phyloP scores from a whole-genome alignment of 306 rosid species.

The Pyrus pyrifolia region DNA sequence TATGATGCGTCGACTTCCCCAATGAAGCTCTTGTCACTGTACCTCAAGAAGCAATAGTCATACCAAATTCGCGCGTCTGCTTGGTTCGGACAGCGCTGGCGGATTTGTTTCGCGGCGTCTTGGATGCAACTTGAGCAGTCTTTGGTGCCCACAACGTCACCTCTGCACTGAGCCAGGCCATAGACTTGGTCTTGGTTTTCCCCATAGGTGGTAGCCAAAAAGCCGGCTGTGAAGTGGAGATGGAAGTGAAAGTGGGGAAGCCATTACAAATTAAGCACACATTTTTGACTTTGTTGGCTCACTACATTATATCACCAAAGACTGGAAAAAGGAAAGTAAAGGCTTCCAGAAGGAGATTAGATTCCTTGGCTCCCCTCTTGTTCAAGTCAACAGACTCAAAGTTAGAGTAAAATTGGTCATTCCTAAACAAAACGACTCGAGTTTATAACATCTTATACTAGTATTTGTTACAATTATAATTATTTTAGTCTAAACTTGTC shows the following conservation, averaged over 20 bases:
- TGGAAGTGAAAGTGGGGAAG: neutral
- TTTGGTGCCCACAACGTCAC: slow-evolving; percentile 46
- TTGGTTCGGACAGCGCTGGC: slow-evolving; percentile 35
- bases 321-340: neutral
- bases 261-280: neutral
- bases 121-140: slow-evolving; percentile 54
- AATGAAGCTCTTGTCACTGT: slow-evolving; percentile 26
- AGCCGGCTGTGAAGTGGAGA: slow-evolving; percentile 20
- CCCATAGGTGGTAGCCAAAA: slow-evolving; percentile 29
- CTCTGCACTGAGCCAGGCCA: slow-evolving; percentile 62
- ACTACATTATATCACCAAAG: neutral
- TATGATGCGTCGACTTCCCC: slow-evolving; percentile 50
- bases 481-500: too few relatives aligned
- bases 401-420: too few relatives aligned
- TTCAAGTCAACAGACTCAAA: neutral
- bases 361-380: neutral
- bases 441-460: too few relatives aligned
- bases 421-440: too few relatives aligned
- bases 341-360: neutral
- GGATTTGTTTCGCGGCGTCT: slow-evolving; percentile 48
- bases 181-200: slow-evolving; percentile 31
- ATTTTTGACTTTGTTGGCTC: neutral
- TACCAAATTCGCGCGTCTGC: slow-evolving; percentile 61
- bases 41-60: slow-evolving; percentile 56
- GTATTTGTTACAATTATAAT: too few relatives aligned